Base-by-base conservation (phyloP, 768 basidiomycete species). In the Russula sp. region DNA sequence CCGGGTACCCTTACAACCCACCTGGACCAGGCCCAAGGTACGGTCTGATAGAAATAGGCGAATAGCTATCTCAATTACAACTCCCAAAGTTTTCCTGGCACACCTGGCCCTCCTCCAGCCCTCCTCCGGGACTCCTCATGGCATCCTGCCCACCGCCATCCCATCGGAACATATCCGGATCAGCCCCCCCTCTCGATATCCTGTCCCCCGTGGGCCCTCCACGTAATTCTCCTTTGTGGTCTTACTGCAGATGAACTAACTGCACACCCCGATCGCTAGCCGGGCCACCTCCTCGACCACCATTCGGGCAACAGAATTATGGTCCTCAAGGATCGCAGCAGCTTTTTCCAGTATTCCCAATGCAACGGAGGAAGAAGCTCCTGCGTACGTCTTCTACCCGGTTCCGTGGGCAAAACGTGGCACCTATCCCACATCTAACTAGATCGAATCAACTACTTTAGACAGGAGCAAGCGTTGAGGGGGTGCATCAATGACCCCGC, bases 401-500 rank as follows among this genome's bases (percentile, higher is more conserved):
- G 20, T 53, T 22, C 20, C 32, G 13, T 42, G 44, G 38, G 9
- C 51, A 14, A 22, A 20, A 32, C 28, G n/a, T n/a, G 46, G 20
- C 44, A n/a, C 20, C 42, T n/a, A 63, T 40, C 26, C 51, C 11
- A 53, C 0, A 28, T 53, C 53, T 16, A 14, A 26, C 22, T 60
- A 81, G 81, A 83, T 85, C 70, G 83, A 0, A 82, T 84, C 71
- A 80, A 80, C 71, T 85, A 85, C 71, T 67, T 76, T 32, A 79
- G 83, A 0, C 74, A 78, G 16, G 68, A 70, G 18, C 74, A 70
- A 14, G 79, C 77, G 59, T 72, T 85, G 24, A 72, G 72, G 28
- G 84, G 84, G 4, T 86, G 85, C 68, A 83, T 84, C 72, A 86
- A 85, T 69, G 85, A 87, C 65, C 81, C 0, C 71, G 73, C 38